These are phyloP conservation scores for Glycine tomentella DNA, from an alignment of 306 rosid genomes.

Conservation along the genomic window DNA sequence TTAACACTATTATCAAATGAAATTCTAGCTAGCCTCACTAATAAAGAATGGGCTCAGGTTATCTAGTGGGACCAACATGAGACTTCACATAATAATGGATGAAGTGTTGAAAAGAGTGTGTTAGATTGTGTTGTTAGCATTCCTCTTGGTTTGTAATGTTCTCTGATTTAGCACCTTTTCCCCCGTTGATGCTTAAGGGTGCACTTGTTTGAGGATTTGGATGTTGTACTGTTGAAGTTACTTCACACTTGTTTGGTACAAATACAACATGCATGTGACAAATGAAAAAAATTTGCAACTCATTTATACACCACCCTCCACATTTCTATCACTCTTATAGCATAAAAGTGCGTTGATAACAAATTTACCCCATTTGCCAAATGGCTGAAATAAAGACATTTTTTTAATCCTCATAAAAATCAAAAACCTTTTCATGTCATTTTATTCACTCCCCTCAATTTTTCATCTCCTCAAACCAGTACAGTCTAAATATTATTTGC, in stretches of 20 bases:
- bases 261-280: slow-evolving; percentile 11
- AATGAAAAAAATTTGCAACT: not conserved
- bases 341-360: slow-evolving; percentile 1
- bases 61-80: not conserved
- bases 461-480: slow-evolving; percentile 9
- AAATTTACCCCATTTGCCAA: not conserved
- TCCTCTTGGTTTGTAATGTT: no score
- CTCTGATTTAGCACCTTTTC: no score
- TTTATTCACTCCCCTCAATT: not conserved
- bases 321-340: slow-evolving; percentile 7
- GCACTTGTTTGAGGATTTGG: no score
- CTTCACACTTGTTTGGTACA: not conserved
- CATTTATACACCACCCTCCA: not conserved
- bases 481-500: not conserved
- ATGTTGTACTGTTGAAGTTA: no score
- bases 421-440: not conserved
- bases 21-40: not conserved
- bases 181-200: no score
- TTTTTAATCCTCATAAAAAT: not conserved
- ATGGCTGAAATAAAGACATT: not conserved
- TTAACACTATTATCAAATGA: not conserved
- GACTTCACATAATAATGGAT: not conserved
- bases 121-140: no score
- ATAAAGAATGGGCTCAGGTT: not conserved
- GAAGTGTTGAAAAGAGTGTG: no score